Conservation (phyloP, 148 eudicot genomes). For the Salicornia ramosissima region DNA sequence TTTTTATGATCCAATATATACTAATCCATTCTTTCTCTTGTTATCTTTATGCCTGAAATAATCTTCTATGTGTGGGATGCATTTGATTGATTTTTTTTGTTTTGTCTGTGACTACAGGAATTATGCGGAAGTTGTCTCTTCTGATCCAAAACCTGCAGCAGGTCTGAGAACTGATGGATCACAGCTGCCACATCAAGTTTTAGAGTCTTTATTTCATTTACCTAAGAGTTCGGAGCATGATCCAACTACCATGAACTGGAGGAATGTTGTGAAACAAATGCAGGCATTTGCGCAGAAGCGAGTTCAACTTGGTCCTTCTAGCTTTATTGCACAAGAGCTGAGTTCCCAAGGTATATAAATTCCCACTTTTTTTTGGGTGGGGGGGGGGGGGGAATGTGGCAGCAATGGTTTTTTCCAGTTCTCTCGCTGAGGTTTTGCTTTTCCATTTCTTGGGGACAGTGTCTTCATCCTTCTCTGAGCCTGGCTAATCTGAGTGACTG, state of each 20-base stretch:
- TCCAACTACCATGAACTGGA: constrained; percentile 83
- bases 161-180: constrained; percentile 29
- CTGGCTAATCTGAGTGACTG: too few species aligned
- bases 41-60: background rate
- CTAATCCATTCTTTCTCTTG: background rate
- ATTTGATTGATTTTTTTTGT: constrained; percentile 19
- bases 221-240: constrained; percentile 62
- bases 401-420: too few species aligned
- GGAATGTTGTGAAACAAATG: constrained; percentile 72
- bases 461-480: too few species aligned
- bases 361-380: background rate
- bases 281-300: constrained; percentile 66
- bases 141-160: constrained; percentile 33
- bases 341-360: constrained; percentile 43
- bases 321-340: constrained; percentile 33
- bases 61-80: background rate
- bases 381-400: too few species aligned
- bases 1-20: too few species aligned
- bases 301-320: constrained; percentile 36
- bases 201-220: constrained; percentile 72
- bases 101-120: constrained; percentile 50
- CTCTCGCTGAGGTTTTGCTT: too few species aligned
- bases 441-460: background rate
- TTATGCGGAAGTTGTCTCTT: constrained; percentile 50
- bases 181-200: constrained; percentile 62